Percentiles rank a stretch among this genome's conserved stretches.
phyloP scores from a whole-genome alignment of 1,139 yeast species.

The Hansenula lynferdii region DNA sequence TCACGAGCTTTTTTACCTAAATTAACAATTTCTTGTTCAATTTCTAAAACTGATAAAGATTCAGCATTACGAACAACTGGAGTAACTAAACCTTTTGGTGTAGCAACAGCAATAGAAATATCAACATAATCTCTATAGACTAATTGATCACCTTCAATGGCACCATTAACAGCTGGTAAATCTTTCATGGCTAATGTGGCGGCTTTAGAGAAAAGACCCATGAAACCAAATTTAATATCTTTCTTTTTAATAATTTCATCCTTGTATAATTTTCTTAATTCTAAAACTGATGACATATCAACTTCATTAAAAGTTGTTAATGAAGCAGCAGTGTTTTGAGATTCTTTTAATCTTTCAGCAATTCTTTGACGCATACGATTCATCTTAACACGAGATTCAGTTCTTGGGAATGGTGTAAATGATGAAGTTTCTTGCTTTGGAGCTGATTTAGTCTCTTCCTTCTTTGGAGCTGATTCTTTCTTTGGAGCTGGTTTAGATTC shows the following conservation, averaged over 20 bases:
- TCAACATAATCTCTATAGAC: slow-evolving; percentile 96
- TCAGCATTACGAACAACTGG: slow-evolving; percentile 98
- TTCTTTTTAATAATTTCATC: slow-evolving; percentile 94
- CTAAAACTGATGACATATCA: slow-evolving; percentile 37
- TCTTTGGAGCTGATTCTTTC: slow-evolving; percentile 19
- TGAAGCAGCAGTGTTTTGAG: slow-evolving; percentile 98
- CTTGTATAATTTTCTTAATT: slow-evolving; percentile 94
- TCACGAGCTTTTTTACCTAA: slow-evolving; percentile 96
- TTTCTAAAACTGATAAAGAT: slow-evolving; percentile 80
- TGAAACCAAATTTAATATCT: slow-evolving; percentile 94
- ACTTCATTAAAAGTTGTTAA: slow-evolving; percentile 2
- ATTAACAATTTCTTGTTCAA: slow-evolving; percentile 78
- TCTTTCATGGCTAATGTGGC: slow-evolving; percentile 91
- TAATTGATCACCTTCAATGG: slow-evolving; percentile 92
- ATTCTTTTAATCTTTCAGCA: slow-evolving; percentile 98
- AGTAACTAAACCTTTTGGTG: slow-evolving; percentile 98
- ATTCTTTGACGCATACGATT: slow-evolving; percentile 99
- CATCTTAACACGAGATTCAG: slow-evolving; percentile 94
- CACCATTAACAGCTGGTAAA: slow-evolving; percentile 92
- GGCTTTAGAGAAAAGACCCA: slow-evolving; percentile 98
- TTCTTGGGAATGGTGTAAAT: slow-evolving; percentile 69
- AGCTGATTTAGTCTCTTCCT: slow-evolving; percentile 13
- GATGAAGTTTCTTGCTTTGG: slow-evolving; percentile 30
- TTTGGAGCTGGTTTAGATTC: slow-evolving; percentile 16
- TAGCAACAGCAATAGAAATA: slow-evolving; percentile 95